Percentiles rank a stretch among this genome's conserved stretches.
Conservation (phyloP, 2,329 filamentous ascomycete species). For the Balansia obtecta region DNA sequence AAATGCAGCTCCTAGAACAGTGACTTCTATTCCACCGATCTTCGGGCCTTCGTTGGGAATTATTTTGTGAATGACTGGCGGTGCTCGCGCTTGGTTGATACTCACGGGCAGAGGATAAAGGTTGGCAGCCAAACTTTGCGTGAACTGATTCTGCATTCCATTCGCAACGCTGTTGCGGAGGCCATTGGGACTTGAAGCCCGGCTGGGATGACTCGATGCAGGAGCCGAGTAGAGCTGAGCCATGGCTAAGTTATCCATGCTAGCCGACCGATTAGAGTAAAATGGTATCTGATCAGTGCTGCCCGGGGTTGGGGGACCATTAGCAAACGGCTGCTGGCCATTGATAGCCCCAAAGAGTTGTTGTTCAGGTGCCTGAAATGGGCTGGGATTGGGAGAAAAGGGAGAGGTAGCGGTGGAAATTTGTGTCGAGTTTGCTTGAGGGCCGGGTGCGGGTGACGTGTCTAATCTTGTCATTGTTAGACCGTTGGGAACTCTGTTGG, state of each 20-base stretch:
- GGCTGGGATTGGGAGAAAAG: constrained; percentile 34
- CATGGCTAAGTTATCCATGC: constrained; percentile 51
- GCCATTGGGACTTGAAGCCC: constrained; percentile 59
- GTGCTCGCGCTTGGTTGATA: constrained; percentile 32
- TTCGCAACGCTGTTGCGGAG: constrained; percentile 33
- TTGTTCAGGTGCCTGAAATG: constrained; percentile 32
- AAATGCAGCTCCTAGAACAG: constrained; percentile 70
- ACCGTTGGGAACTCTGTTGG: constrained; percentile 57
- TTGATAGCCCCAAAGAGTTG: constrained; percentile 30
- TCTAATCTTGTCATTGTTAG: constrained; percentile 77
- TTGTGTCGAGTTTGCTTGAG: constrained; percentile 25
- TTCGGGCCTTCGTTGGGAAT: constrained; percentile 74
- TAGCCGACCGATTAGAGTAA: constrained; percentile 45
- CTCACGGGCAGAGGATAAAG: constrained; percentile 39
- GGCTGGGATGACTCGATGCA: constrained; percentile 60
- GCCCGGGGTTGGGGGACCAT: constrained; percentile 54
- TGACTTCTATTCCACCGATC: constrained; percentile 77
- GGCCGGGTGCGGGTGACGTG: constrained; percentile 31
- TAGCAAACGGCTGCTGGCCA: constrained; percentile 32
- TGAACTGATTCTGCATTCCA: constrained; percentile 29
- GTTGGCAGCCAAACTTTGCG: constrained; percentile 33
- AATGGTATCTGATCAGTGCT: constrained; percentile 49
- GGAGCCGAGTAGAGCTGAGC: constrained; percentile 60
- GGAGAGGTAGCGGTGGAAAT: constrained; percentile 35
- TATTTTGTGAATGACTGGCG: constrained; percentile 63